Base-by-base conservation (phyloP, 306 rosid genomes). In the Corylus americana region DNA sequence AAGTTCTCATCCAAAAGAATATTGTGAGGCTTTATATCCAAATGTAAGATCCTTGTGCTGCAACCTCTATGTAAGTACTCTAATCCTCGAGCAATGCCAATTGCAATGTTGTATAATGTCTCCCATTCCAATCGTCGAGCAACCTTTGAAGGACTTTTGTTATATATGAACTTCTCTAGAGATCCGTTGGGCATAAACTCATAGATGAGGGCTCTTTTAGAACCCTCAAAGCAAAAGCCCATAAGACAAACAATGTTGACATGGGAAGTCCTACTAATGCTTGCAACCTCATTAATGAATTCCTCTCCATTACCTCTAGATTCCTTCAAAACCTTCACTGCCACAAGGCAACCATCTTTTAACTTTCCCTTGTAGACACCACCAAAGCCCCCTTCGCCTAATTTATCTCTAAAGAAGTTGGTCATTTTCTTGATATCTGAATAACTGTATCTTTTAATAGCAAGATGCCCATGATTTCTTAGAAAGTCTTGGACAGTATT, bases 261-360 rank as follows among this genome's bases (percentile, higher is more conserved):
- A 27, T 61, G 67, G 3, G 67, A 61, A 8, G 67, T 25, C 18
- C 39, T 61, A 61, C 67, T 61, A 61, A 61, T 61, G 7, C 67
- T 61, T 27, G 42, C 3, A 64, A 87, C 62, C 78, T 87, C 85
- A 14, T 84, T 87, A 71, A 70, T 70, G 70, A 87, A 87, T 70
- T 82, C 88, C 7, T 87, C 70, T 64, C 80, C 81, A 61, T 25
- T 61, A 11, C 67, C 39, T 61, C 0, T 27, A 11, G 67, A 61
- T 25, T 27, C 35, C 11, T 25, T 61, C 39, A 61, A 27, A 61
- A 61, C 67, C 17, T 61, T 61, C 7, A 87, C 77, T 0, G 90
- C 90, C 27, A 87, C 86, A 75, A 84, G 81, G 0, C 86, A 69
- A 49, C 84, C 83, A 75, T 86, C 85, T 11, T 45, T 70, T 59